phyloP scores from a whole-genome alignment of 2,329 filamentous ascomycete genomes.

The Pseudogymnoascus sp. region DNA sequence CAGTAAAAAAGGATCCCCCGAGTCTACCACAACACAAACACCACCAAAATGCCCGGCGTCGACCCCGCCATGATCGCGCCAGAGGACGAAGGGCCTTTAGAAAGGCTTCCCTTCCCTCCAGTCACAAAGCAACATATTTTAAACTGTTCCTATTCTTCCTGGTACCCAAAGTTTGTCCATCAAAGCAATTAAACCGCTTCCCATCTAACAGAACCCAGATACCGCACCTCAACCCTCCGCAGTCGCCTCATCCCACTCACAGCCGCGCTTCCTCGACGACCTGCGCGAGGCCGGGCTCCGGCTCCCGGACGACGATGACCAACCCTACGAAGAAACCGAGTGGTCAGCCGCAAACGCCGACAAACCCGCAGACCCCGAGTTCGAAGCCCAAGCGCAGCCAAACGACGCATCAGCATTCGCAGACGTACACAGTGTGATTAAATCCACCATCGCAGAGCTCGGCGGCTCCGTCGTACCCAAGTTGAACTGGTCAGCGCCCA shows the following conservation, averaged over 20 bases:
- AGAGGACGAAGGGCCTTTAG: conserved; percentile 23
- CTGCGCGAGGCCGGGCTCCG: conserved; percentile 89
- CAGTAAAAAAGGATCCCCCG: background rate
- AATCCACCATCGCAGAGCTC: conserved; percentile 68
- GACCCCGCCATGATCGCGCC: conserved; percentile 1
- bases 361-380: conserved; percentile 25
- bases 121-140: conserved; percentile 81
- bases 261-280: conserved; percentile 70
- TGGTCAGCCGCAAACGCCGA: conserved; percentile 44
- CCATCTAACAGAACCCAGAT: conserved; percentile 41
- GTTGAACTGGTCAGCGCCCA: conserved; percentile 94
- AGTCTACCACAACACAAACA: background rate
- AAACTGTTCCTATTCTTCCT: conserved; percentile 88
- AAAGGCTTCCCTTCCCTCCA: conserved; percentile 65
- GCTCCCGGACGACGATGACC: conserved; percentile 55
- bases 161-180: conserved; percentile 65
- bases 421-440: conserved; percentile 71
- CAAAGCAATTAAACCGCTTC: background rate
- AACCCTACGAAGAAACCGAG: conserved; percentile 22
- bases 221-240: conserved; percentile 74
- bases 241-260: conserved; percentile 77
- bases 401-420: conserved; percentile 39
- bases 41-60: background rate
- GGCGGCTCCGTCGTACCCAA: conserved; percentile 87
- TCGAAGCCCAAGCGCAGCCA: background rate